Conservation (phyloP, 1,284 basidiomycete species). For the Coniferiporia weirii region DNA sequence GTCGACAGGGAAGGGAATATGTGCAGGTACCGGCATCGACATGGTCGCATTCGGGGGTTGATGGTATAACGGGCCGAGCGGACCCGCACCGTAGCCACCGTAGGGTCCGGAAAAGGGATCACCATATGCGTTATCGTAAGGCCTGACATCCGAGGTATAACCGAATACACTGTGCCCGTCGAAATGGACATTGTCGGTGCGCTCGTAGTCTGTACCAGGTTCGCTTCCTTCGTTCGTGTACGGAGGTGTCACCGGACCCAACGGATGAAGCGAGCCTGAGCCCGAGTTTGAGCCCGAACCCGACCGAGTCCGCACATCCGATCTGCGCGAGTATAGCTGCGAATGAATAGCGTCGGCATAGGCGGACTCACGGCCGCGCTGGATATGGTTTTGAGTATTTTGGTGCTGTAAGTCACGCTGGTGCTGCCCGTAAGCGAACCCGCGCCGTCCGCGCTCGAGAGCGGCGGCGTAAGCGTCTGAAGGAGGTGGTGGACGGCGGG, state of each 20-base stretch:
- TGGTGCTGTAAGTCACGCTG: not conserved
- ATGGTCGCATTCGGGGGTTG: not conserved
- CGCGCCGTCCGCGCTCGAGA: not conserved
- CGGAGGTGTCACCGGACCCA: conserved; percentile 7
- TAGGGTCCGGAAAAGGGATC: not conserved
- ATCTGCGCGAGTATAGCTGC: conserved; percentile 20
- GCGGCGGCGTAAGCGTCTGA: not conserved
- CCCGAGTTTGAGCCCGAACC: not conserved
- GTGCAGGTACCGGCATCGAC: conserved; percentile 7
- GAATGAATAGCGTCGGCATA: not conserved
- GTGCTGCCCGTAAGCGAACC: not conserved
- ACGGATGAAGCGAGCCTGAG: not conserved
- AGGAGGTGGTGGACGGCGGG: conserved; percentile 8
- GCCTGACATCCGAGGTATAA: not conserved
- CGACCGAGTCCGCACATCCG: not conserved
- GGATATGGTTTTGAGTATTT: conserved; percentile 2
- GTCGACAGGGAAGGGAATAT: conserved; percentile 13
- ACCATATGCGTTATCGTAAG: not conserved
- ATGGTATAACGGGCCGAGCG: not conserved
- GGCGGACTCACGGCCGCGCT: not conserved
- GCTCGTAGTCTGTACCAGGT: not conserved
- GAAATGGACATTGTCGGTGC: not conserved
- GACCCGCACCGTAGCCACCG: not conserved
- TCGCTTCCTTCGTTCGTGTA: conserved; percentile 6
- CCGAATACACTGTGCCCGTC: not conserved